Evolutionary conservation across 331 rosid genomes (phyloP).

Genomic region (Rosa hybrid): DNA sequence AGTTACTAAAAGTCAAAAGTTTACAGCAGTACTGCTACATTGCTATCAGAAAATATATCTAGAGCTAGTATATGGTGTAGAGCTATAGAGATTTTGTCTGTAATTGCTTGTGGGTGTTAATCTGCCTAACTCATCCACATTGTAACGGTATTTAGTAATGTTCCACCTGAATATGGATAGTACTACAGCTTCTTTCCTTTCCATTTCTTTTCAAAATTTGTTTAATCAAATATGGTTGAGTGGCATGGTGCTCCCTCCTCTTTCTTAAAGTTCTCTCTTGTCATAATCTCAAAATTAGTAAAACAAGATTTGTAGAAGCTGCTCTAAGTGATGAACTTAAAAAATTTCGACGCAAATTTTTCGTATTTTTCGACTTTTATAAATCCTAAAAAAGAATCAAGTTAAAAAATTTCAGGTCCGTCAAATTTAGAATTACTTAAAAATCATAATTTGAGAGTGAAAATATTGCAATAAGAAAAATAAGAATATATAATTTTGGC

Average conservation of each 20-base stretch:
- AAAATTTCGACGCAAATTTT: too few species aligned
- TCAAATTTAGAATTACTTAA: too few species aligned
- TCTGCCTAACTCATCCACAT: slow-evolving; percentile 18
- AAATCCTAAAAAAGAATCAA: too few species aligned
- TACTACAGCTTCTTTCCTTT: not conserved
- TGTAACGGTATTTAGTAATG: not conserved
- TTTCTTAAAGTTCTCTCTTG: not conserved
- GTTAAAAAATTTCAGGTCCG: too few species aligned
- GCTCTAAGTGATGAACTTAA: too few species aligned
- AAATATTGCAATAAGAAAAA: too few species aligned
- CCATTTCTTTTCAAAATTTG: not conserved
- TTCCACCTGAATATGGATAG: not conserved
- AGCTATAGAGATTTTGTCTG: not conserved
- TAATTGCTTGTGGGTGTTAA: not conserved
- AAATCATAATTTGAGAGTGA: too few species aligned
- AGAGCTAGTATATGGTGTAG: not conserved
- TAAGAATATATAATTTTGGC: too few species aligned
- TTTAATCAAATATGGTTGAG: slow-evolving; percentile 4
- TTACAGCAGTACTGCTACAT: not conserved
- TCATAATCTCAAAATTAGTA: not conserved
- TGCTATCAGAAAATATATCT: too few species aligned
- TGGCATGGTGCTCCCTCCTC: slow-evolving; percentile 8
- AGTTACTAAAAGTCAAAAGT: not conserved
- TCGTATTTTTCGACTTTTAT: too few species aligned
- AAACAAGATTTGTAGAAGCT: not conserved